Evolutionary conservation across 31 red algal genomes (phyloP), one percentile per base, ranked within the genome.

Genomic region (Bonnemaisonia californica): DNA sequence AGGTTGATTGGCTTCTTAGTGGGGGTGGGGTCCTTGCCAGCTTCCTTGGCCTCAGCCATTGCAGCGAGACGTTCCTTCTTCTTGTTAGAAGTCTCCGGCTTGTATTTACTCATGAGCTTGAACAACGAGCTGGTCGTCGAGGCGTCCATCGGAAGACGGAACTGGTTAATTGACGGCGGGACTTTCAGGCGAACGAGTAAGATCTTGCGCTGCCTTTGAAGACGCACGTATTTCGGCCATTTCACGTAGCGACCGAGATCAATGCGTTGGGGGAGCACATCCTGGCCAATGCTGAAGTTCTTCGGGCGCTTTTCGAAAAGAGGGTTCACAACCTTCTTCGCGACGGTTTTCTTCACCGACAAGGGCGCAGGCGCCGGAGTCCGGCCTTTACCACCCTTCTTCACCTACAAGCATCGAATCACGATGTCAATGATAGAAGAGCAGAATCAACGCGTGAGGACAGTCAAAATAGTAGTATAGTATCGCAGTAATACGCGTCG

Each of bases 211-310:
- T 99, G 97, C 22, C 97, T 69, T 80, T 99, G 92, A n/a, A 99
- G 57, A 56, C 97, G 92, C 4, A 99, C 86, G 40, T 99, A 99
- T 62, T 93, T 93, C 35, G 97, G 97, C 92, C 92, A 99, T 51
- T 87, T 89, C 13, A 99, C 97, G 54, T 84, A 99, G 24, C 97
- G 89, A 27, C 93, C 89, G 23, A 99, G 82, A 47, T 95, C 70
- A 26, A 91, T 64, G 35, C 82, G 38, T 34, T 76, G 78, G 23
- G 97, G 97, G 38, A 95, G 83, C 35, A 99, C 61, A 66, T 89
- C 89, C 83, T 95, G 92, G 41, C 97, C 97, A 34, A 99, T 99
- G 7, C 89, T 89, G 59, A 93, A 99, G 93, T 95, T 99, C 80
- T 88, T 89, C 58, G 93, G 77, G 3, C 86, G 86, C 82, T 95